phyloP scores from a whole-genome alignment of 371 early-diverging fungal genomes.

The Mortierella sp. region DNA sequence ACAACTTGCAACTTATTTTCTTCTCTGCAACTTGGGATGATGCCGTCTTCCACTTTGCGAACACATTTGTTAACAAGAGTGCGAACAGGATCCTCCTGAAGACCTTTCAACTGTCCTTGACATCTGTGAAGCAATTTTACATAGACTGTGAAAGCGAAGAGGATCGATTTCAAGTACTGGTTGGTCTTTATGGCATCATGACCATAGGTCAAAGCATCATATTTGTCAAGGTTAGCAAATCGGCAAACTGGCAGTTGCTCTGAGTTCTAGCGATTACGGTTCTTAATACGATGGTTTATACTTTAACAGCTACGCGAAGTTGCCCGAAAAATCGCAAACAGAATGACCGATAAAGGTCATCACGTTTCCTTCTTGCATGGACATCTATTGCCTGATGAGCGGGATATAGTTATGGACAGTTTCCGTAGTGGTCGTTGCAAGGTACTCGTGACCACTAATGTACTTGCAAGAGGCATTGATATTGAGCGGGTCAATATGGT shows the following conservation, averaged over 20 bases:
- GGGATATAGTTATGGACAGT: constrained; percentile 91
- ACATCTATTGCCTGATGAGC: constrained; percentile 73
- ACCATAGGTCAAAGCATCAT: constrained; percentile 98
- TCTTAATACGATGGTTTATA: neutral
- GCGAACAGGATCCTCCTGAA: constrained; percentile 83
- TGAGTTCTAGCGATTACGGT: neutral
- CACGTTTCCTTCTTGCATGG: constrained; percentile 91
- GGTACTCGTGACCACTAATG: constrained; percentile 97
- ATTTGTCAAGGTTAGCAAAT: constrained; percentile 79
- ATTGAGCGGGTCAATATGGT: constrained; percentile 95
- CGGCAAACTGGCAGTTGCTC: neutral
- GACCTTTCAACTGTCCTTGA: constrained; percentile 90
- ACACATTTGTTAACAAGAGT: constrained; percentile 75
- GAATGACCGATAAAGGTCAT: constrained; percentile 85
- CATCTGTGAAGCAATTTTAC: constrained; percentile 96
- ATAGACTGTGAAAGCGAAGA: constrained; percentile 88
- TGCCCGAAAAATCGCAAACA: constrained; percentile 80
- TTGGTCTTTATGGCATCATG: constrained; percentile 87
- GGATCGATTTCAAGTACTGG: constrained; percentile 87
- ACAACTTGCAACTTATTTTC: constrained; percentile 81
- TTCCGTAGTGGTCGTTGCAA: constrained; percentile 92
- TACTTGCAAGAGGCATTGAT: constrained; percentile 98
- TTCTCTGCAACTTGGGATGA: constrained; percentile 98
- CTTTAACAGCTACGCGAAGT: constrained; percentile 72
- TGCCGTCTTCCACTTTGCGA: constrained; percentile 80